Evolutionary conservation across 306 rosid genomes (phyloP).

Genomic region (Amphicarpaea edgeworthii): DNA sequence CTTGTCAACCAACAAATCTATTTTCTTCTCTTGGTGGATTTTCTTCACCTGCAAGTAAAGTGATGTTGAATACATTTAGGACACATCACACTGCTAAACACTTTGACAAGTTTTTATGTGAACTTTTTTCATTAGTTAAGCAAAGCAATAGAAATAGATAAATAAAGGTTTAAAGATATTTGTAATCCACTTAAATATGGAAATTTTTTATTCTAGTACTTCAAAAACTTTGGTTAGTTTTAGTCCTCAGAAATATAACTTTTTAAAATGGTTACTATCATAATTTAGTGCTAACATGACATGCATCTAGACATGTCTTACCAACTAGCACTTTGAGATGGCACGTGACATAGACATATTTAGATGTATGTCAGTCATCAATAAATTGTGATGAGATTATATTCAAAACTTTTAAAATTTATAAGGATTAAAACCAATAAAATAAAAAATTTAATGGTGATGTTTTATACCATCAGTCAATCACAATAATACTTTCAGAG

Average conservation of each 20-base stretch:
- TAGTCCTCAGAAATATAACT: background rate
- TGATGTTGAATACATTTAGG: constrained; percentile 1
- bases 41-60: constrained; percentile 77
- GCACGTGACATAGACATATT: background rate
- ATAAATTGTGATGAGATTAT: background rate
- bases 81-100: too few relatives aligned
- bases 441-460: too few relatives aligned
- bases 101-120: background rate
- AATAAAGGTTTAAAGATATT: background rate
- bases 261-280: background rate
- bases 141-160: constrained; percentile 11
- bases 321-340: background rate
- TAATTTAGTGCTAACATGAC: background rate
- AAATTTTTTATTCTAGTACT: background rate
- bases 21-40: constrained; percentile 86
- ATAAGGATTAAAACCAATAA: background rate
- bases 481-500: background rate
- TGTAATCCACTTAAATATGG: background rate
- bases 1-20: constrained; percentile 84
- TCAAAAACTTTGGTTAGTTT: background rate
- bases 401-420: background rate
- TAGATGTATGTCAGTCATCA: background rate
- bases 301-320: background rate
- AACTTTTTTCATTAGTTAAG: background rate
- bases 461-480: too few relatives aligned